phyloP scores from a whole-genome alignment of 179 eudicot genomes.

The Amaranthus tricolor region DNA sequence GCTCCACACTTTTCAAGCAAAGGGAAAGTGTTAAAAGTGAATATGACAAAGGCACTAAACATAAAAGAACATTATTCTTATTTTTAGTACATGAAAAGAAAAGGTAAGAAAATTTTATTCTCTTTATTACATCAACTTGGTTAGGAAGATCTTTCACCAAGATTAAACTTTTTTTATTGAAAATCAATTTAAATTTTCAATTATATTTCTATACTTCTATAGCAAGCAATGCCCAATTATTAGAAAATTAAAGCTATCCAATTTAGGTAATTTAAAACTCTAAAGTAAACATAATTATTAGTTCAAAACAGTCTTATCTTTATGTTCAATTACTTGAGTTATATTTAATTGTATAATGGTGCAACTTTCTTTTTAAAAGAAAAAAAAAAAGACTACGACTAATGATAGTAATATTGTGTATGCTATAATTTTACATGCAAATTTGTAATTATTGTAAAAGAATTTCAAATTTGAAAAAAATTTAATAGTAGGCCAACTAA shows the following conservation, averaged over 20 bases:
- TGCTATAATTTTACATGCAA: too few species aligned
- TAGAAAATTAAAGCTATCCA: neutral
- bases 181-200: neutral
- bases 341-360: too few species aligned
- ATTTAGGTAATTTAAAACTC: neutral
- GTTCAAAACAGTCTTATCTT: neutral
- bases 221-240: too few species aligned
- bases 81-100: slow-evolving; percentile 12
- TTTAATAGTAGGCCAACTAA: too few species aligned
- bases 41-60: slow-evolving; percentile 36
- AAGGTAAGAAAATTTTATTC: slow-evolving; percentile 25
- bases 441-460: too few species aligned
- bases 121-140: neutral
- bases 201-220: too few species aligned
- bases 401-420: too few species aligned
- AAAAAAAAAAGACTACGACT: too few species aligned
- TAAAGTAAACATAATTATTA: neutral
- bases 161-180: neutral
- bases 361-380: too few species aligned
- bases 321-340: too few species aligned
- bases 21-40: slow-evolving; percentile 33
- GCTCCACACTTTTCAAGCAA: slow-evolving; percentile 48
- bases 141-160: neutral
- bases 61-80: slow-evolving; percentile 25
- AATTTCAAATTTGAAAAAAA: too few species aligned